Evolutionary conservation across 2,329 filamentous ascomycete genomes (phyloP).

Genomic region (Ophiostoma pallidulum): DNA sequence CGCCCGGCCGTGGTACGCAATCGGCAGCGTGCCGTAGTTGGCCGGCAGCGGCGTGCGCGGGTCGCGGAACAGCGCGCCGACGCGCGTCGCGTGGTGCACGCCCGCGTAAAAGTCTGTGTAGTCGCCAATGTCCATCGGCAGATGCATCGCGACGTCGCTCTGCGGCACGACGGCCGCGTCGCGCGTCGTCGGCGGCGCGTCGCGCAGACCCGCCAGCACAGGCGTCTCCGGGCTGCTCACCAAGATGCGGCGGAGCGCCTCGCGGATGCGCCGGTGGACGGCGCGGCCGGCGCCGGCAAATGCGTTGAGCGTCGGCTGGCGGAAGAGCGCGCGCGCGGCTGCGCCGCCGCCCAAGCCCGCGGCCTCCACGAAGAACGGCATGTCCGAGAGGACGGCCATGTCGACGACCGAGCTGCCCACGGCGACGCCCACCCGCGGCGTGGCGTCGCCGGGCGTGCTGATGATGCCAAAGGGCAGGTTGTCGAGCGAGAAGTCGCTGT

Average conservation of each 20-base stretch:
- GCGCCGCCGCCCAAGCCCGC: slow-evolving; percentile 10
- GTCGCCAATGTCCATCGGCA: slow-evolving; percentile 71
- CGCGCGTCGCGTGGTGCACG: slow-evolving; percentile 61
- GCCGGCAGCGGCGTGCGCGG: slow-evolving; percentile 57
- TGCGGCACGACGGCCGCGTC: slow-evolving; percentile 45
- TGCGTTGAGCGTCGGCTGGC: slow-evolving; percentile 28
- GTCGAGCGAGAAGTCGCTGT: slow-evolving; percentile 60
- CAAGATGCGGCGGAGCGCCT: slow-evolving; percentile 61
- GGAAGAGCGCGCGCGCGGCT: slow-evolving; percentile 14
- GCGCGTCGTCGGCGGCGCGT: slow-evolving; percentile 44
- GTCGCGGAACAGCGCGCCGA: slow-evolving; percentile 54
- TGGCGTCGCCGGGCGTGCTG: slow-evolving; percentile 37
- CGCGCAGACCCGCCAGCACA: slow-evolving; percentile 49
- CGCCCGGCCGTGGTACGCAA: slow-evolving; percentile 70
- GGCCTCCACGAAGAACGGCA: slow-evolving; percentile 45
- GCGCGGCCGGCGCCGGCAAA: slow-evolving; percentile 64
- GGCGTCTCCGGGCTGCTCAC: slow-evolving; percentile 52
- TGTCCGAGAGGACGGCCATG: slow-evolving; percentile 49
- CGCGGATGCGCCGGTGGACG: slow-evolving; percentile 58
- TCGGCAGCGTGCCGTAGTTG: slow-evolving; percentile 72
- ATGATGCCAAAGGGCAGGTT: slow-evolving; percentile 75
- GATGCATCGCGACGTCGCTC: slow-evolving; percentile 51
- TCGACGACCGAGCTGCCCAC: slow-evolving; percentile 61
- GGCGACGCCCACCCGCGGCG: slow-evolving; percentile 49
- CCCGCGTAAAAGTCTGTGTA: slow-evolving; percentile 84